Evolutionary conservation across 2,329 filamentous ascomycete genomes (phyloP), one percentile per base, ranked within the genome.

Genomic region (Dryadomyces sulphureus): DNA sequence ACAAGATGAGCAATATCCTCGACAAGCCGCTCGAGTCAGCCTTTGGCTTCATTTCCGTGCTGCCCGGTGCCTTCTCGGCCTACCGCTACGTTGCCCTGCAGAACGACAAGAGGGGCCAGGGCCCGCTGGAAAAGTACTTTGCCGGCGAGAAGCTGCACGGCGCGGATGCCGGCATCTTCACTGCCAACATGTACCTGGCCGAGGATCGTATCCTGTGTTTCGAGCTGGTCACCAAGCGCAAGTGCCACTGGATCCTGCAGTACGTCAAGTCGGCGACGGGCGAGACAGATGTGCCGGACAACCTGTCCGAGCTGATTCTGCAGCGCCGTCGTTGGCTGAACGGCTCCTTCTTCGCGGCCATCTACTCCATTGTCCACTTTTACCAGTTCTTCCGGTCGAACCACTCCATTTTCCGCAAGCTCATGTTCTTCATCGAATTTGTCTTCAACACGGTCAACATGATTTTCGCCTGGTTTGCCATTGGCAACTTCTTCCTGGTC

Each of bases 1-100:
- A 98, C 74, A 98, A 98, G 73, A 94, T 98, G 84, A 94, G 87
- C 62, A 98, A 98, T 59, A 98, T 98, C 59, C 74, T 98, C 39
- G 92, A 98, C 63, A 98, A 98, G 67, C 92, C 92, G 2, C 69
- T 98, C 36, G 92, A 98, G 61, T 96, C 90, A 4, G 86, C 90
- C 0, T 98, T 98, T 62, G 92, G 92, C 41, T 98, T 96, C 66
- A 96, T 98, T 60, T 87, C 86, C 39, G 92, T 98, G 57, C 71
- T 98, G 59, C 92, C 92, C 1, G 92, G 92, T 68, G 92, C 92
- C 48, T 94, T 98, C 65, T 96, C 90, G n/a, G 92, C 92, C 19
- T 98, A 98, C 63, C 83, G 92, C 35, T 98, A 86, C 61, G 75
- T 94, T 9, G 92, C 92, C 4, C 69, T 98, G 40, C 92, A 96